Conservation (phyloP, 352 stramenopile genomes). For the Achlya hypogyna region DNA sequence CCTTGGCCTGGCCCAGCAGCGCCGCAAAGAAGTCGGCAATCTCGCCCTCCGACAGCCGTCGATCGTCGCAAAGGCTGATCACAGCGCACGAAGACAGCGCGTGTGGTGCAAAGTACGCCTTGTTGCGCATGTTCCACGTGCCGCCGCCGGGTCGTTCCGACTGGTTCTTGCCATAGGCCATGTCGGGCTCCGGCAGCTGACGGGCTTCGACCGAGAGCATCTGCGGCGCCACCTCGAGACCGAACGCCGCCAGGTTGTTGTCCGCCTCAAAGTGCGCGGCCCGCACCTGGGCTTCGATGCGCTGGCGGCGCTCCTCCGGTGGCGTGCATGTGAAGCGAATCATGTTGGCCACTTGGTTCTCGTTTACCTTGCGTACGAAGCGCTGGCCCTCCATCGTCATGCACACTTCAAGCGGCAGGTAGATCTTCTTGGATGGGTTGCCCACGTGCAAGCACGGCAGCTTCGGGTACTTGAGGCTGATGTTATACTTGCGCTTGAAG, state of each 20-base stretch:
- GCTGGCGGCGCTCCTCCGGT: conserved; percentile 42
- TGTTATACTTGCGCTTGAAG: conserved; percentile 54
- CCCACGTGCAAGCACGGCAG: conserved; percentile 76
- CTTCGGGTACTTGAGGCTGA: conserved; percentile 50
- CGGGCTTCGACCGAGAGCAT: conserved; percentile 49
- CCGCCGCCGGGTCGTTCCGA: conserved; percentile 50
- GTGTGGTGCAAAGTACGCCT: conserved; percentile 37
- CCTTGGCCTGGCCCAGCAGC: conserved; percentile 39
- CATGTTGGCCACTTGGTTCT: conserved; percentile 78
- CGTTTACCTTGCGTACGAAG: conserved; percentile 60
- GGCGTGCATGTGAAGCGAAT: conserved; percentile 57
- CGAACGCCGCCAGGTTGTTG: conserved; percentile 43
- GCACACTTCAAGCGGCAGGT: conserved; percentile 78
- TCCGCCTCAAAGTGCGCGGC: conserved; percentile 50
- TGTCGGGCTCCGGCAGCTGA: conserved; percentile 32
- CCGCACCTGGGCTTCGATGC: conserved; percentile 50
- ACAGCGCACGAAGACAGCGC: conserved; percentile 38
- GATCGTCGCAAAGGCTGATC: conserved; percentile 44
- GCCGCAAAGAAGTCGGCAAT: conserved; percentile 50
- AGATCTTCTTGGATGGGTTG: conserved; percentile 61
- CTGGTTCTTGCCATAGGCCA: conserved; percentile 44
- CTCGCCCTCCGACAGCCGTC: conserved; percentile 24
- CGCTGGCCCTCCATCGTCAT: conserved; percentile 61
- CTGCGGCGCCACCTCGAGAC: conserved; percentile 36
- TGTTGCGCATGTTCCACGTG: conserved; percentile 63